Percentiles rank a stretch among this genome's conserved stretches.
These are phyloP conservation scores for Tillandsia fasciculata DNA, from an alignment of 176 grass and related monocot genomes.

Conservation along the genomic window DNA sequence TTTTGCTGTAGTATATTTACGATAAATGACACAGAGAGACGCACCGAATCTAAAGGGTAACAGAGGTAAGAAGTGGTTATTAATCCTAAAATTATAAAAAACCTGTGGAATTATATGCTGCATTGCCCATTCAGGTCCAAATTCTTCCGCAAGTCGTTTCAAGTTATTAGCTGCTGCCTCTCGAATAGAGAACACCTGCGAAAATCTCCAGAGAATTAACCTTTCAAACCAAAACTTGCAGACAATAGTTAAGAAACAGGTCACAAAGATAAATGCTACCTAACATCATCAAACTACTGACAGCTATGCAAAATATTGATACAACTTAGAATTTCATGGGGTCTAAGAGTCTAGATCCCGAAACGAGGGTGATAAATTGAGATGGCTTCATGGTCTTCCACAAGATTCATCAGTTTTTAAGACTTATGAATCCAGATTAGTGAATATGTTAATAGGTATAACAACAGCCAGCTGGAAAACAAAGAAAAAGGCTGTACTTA, in stretches of 20 bases:
- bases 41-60: not conserved
- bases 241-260: not conserved
- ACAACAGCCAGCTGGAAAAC: no score
- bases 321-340: no score
- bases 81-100: not conserved
- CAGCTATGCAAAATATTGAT: not conserved
- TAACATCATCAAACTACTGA: not conserved
- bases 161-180: conserved; percentile 94
- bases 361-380: no score
- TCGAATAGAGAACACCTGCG: conserved; percentile 85
- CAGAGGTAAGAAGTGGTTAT: not conserved
- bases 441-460: no score
- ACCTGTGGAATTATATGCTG: conserved; percentile 95
- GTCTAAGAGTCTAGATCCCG: no score
- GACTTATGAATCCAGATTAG: no score
- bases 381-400: no score
- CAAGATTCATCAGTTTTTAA: no score
- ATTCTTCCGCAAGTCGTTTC: conserved; percentile 88
- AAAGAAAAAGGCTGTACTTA: no score
- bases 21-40: not conserved
- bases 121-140: conserved; percentile 88
- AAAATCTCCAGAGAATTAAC: conserved; percentile 1
- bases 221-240: not conserved
- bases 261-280: not conserved
- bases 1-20: not conserved